Evolutionary conservation across 2,329 filamentous ascomycete species (phyloP).

Genomic region (Fonsecaea monophora): DNA sequence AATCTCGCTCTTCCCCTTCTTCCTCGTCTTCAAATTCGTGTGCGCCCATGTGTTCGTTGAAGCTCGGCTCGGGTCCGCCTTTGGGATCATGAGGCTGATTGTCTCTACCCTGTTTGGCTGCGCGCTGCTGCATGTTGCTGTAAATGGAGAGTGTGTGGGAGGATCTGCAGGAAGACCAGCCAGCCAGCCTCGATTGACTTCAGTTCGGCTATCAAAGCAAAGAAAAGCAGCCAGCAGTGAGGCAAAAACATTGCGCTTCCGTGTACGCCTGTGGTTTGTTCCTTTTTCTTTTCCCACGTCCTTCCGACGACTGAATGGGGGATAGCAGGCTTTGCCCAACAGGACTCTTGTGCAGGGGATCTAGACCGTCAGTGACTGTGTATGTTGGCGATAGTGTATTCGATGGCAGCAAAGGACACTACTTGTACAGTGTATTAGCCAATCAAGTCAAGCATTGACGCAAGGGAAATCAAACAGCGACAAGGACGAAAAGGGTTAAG

Average conservation of each 20-base stretch:
- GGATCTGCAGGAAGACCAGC: slow-evolving; percentile 17
- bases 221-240: neutral
- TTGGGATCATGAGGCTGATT: slow-evolving; percentile 1
- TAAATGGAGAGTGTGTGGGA: neutral
- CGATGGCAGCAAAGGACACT: neutral
- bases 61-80: slow-evolving; percentile 9
- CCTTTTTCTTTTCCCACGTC: neutral
- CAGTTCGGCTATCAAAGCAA: slow-evolving; percentile 17
- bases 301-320: slow-evolving; percentile 13
- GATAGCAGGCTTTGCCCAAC: neutral
- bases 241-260: neutral
- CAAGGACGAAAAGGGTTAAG: neutral
- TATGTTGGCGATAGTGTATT: neutral
- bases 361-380: slow-evolving; percentile 1
- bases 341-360: neutral
- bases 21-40: neutral
- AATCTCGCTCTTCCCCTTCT: neutral
- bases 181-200: slow-evolving; percentile 21
- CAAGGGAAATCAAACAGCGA: neutral
- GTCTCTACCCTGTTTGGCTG: slow-evolving; percentile 13
- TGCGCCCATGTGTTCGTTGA: neutral
- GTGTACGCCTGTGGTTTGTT: neutral
- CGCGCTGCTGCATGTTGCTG: slow-evolving; percentile 4
- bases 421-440: neutral
- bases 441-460: neutral